Percentiles rank a stretch among this genome's conserved stretches.
These are phyloP conservation scores for Delitschia confertaspora DNA, from an alignment of 495 filamentous ascomycete genomes.

Conservation along the genomic window DNA sequence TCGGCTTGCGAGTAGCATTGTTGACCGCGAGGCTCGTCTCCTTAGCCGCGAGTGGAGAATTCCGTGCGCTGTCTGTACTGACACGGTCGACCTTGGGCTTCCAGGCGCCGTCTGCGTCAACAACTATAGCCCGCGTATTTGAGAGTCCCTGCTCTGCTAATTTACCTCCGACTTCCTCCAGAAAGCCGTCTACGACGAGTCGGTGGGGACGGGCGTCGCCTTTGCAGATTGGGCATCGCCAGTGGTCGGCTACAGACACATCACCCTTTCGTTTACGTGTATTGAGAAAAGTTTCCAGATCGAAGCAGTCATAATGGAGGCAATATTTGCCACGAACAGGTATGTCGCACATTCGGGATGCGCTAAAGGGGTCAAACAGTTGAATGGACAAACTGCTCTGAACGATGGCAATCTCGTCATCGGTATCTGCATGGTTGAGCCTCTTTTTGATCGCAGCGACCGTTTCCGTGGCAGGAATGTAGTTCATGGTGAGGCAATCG, in stretches of 20 bases:
- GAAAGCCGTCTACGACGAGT: slow-evolving; percentile 61
- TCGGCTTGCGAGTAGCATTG: neutral
- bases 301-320: slow-evolving; percentile 76
- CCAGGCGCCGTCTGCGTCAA: slow-evolving; percentile 35
- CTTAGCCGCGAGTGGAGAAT: slow-evolving; percentile 1
- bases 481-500: slow-evolving; percentile 32
- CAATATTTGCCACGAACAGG: slow-evolving; percentile 58
- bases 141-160: slow-evolving; percentile 27
- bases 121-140: slow-evolving; percentile 33
- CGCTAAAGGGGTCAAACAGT: slow-evolving; percentile 67
- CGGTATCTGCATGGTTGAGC: slow-evolving; percentile 37
- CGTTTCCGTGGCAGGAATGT: slow-evolving; percentile 34
- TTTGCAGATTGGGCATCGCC: slow-evolving; percentile 75
- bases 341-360: slow-evolving; percentile 51
- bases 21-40: neutral
- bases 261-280: slow-evolving; percentile 48
- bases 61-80: slow-evolving; percentile 1
- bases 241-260: slow-evolving; percentile 56
- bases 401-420: slow-evolving; percentile 62
- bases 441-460: slow-evolving; percentile 44
- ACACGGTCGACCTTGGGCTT: slow-evolving; percentile 22
- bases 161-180: slow-evolving; percentile 45
- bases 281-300: slow-evolving; percentile 68
- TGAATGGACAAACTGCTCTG: slow-evolving; percentile 57
- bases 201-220: slow-evolving; percentile 62